Evolutionary conservation across 768 basidiomycete genomes (phyloP).

Genomic region (Fistulinella prunicolor): DNA sequence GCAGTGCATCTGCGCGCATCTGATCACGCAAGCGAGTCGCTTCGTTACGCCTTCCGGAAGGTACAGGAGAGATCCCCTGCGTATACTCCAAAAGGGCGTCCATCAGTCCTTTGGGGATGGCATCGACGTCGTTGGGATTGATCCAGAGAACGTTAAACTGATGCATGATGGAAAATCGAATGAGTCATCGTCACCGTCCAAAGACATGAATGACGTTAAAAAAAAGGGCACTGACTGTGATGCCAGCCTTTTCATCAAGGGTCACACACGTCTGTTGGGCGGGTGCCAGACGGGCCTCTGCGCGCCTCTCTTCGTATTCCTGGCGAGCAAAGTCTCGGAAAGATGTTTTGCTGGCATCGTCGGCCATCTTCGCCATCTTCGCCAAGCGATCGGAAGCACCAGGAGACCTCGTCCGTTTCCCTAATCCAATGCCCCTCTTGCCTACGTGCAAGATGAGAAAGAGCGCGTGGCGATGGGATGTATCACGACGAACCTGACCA

Average conservation of each 20-base stretch:
- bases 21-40: constrained; percentile 59
- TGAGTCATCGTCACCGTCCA: background rate
- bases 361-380: constrained; percentile 67
- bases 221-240: constrained; percentile 35
- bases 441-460: constrained; percentile 42
- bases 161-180: background rate
- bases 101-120: constrained; percentile 65
- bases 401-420: constrained; percentile 68
- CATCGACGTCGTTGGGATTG: constrained; percentile 58
- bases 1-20: constrained; percentile 74
- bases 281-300: constrained; percentile 64
- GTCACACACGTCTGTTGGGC: constrained; percentile 73
- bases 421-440: constrained; percentile 71
- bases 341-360: constrained; percentile 47
- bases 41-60: constrained; percentile 17
- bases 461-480: background rate
- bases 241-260: constrained; percentile 72
- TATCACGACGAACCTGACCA: constrained; percentile 64
- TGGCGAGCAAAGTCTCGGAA: constrained; percentile 70
- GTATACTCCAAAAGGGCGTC: constrained; percentile 51
- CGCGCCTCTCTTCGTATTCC: constrained; percentile 75
- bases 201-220: background rate
- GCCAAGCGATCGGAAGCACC: constrained; percentile 58
- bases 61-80: constrained; percentile 11
- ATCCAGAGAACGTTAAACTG: constrained; percentile 86